Percentiles rank a stretch among this genome's conserved stretches.
These are phyloP conservation scores for Metahyphopichia silvanorum DNA, from an alignment of 805 yeast genomes.

Conservation along the genomic window DNA sequence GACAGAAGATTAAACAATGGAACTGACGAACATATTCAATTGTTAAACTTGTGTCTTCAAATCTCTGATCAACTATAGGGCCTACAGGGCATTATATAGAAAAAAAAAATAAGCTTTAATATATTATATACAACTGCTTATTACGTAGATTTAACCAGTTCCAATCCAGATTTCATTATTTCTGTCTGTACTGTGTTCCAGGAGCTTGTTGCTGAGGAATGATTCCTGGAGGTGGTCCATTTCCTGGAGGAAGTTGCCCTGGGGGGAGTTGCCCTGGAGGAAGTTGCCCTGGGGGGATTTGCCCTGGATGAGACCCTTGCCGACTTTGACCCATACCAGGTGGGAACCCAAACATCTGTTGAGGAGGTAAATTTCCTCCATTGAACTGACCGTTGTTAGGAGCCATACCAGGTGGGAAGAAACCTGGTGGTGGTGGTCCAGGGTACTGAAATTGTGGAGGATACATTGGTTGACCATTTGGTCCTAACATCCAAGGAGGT, in stretches of 20 bases:
- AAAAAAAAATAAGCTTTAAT: background rate
- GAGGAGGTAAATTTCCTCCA: too few species aligned
- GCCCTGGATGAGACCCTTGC: background rate
- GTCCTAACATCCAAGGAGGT: conserved; percentile 25
- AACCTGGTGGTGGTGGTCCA: conserved; percentile 29
- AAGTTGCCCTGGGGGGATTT: conserved; percentile 4
- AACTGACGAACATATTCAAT: conserved; percentile 81
- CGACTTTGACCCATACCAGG: conserved; percentile 2
- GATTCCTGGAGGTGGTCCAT: conserved; percentile 9
- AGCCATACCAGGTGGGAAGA: conserved; percentile 30
- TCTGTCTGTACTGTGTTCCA: too few species aligned
- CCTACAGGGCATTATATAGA: background rate
- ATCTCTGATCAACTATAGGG: conserved; percentile 18
- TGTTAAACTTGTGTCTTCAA: conserved; percentile 56
- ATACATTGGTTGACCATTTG: conserved; percentile 4
- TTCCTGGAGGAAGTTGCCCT: conserved; percentile 12
- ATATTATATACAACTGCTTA: too few species aligned
- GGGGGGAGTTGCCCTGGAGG: conserved; percentile 8
- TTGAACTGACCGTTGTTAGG: too few species aligned
- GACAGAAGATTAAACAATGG: conserved; percentile 80
- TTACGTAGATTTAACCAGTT: too few species aligned
- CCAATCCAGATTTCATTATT: too few species aligned
- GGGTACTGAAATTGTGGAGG: conserved; percentile 8
- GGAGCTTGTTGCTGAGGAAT: too few species aligned
- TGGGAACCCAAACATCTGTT: too few species aligned